A percentile compares a stretch with the other conserved stretches of the same genome.
These are phyloP conservation scores for Pythium biforme DNA, from an alignment of 352 stramenopile genomes.

Conservation along the genomic window DNA sequence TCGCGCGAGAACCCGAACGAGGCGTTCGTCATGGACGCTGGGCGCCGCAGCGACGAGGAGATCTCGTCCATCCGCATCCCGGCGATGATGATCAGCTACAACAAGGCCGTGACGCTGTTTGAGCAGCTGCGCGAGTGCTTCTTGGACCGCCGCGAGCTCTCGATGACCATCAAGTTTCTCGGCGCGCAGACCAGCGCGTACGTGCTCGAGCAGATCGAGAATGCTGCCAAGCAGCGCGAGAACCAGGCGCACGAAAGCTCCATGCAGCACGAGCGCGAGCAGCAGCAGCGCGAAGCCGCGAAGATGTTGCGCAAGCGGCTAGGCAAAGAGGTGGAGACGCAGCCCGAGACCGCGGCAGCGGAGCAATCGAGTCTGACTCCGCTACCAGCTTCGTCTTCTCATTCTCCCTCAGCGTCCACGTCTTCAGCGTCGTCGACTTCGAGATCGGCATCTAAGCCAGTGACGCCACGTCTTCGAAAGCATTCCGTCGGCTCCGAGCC, in stretches of 20 bases:
- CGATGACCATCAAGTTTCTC: constrained; percentile 57
- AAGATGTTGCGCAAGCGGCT: constrained; percentile 56
- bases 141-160: constrained; percentile 41
- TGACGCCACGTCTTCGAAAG: not conserved
- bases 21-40: constrained; percentile 76
- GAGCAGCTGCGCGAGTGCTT: constrained; percentile 49
- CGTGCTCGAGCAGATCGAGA: constrained; percentile 54
- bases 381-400: not conserved
- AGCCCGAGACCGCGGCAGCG: not conserved
- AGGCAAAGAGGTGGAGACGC: constrained; percentile 12
- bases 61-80: constrained; percentile 44
- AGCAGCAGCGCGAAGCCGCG: constrained; percentile 47
- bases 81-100: constrained; percentile 57
- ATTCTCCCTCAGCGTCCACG: not conserved
- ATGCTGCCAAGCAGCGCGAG: constrained; percentile 23
- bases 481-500: not conserved
- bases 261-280: constrained; percentile 36
- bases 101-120: constrained; percentile 44
- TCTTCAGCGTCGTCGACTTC: not conserved
- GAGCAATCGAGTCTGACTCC: not conserved
- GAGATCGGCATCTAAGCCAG: not conserved
- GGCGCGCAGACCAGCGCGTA: constrained; percentile 46
- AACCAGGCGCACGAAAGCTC: constrained; percentile 26
- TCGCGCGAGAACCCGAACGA: constrained; percentile 26
- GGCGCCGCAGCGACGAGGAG: constrained; percentile 28